Evolutionary conservation across 2,329 filamentous ascomycete species (phyloP), one percentile per base, ranked within the genome.

Genomic region (Xylaria polymorpha): DNA sequence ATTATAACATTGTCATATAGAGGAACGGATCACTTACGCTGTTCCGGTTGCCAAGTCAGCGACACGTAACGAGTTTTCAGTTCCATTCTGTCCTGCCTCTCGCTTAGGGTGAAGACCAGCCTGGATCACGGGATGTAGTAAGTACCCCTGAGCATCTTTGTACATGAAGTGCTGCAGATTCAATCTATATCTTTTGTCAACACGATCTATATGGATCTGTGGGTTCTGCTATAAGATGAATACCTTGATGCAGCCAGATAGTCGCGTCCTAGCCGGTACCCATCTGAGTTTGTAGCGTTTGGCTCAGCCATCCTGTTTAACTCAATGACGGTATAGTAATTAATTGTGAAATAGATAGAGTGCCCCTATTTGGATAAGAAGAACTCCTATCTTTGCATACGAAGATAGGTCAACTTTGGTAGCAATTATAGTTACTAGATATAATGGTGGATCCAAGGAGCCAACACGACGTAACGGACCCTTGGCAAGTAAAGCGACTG

Each of bases 11-110:
- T 15, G 22, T 29, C 14, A 37, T 6, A 3, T 3, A 25, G 6
- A 35, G 12, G 1, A 41, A 48, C 4, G 4, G 39, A 10, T 25
- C 14, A 35, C 64, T 3, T 15, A 65, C 69, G 67, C 69, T 46
- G 67, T 69, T n/a, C 69, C 69, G 2, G 69, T 69, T n/a, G 69
- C 69, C 7, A 71, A 14, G 25, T 71, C 64, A 8, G 64, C 67
- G 2, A 71, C 12, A 18, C 43, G 44, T 18, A 67, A n/a, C 2
- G 43, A 15, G 1, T 37, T 41, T 37, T 62, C 10, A 14, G 22
- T 39, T 9, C 41, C 56, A 10, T 22, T 20, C n/a, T 59, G 55
- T 25, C 39, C 32, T n/a, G 44, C 43, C 20, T 64, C 51, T 29
- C 46, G 39, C 61, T 61, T 55, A 1, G 20, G 22, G 4, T 39